Evolutionary conservation across 2,329 filamentous ascomycete genomes (phyloP), one percentile per base, ranked within the genome.

Genomic region (Neonectria sp.): DNA sequence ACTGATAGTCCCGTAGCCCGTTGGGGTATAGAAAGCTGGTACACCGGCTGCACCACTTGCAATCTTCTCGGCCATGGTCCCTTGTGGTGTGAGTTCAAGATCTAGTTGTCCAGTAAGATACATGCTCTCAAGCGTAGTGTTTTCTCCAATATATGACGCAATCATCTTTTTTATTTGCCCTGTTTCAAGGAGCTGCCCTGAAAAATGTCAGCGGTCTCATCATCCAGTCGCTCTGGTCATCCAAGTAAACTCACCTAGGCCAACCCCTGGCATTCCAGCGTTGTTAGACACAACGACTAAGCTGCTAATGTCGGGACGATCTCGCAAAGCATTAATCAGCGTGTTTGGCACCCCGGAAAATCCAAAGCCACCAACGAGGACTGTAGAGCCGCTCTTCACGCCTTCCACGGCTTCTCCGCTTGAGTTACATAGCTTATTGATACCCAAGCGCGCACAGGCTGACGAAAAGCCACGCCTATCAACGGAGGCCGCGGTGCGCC

Each of bases 201-300:
- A 2, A 0, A 1, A 48, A 2, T 40, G 3, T 90, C 63, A 95
- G 86, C 13, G 95, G 86, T 8, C 1, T 79, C 92, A 21, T 21
- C 21, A 21, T 21, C 21, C 21, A 21, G 21, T 21, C 21, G 21
- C 21, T 21, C 2, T 21, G 21, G 21, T 21, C 21, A 21, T 21
- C 21, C 21, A 21, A 21, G 21, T 21, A 21, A 21, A 21, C 21
- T 21, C 88, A 73, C 91, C 94, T 27, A 95, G 88, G 1, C 95
- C 95, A 6, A 91, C 91, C 61, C 88, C 88, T 71, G 95, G 93
- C 21, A 95, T 93, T 61, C 95, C 95, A 29, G 95, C 95, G 79
- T 97, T 97, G 85, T 97, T 97, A 51, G 94, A 97, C 55, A 97
- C 95, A 17, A 93, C 95, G 1, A 94, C 97, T 15, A 97, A 82